Evolutionary conservation across 345 rosid genomes (phyloP).

Genomic region (Heritiera fomes): DNA sequence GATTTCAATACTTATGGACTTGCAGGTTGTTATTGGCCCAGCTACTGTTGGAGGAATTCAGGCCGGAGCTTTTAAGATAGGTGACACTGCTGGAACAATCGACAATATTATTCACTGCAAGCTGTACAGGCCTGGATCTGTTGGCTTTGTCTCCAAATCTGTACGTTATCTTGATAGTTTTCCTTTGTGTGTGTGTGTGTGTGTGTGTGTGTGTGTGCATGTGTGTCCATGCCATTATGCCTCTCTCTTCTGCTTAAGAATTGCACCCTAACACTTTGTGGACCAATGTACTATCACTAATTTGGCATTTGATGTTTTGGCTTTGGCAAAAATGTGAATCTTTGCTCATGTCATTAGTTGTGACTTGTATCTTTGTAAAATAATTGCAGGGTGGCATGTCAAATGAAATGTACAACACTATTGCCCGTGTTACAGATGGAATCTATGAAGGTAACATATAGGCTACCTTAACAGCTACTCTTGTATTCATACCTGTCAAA

Average conservation of each 20-base stretch:
- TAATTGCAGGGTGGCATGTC: conserved; percentile 93
- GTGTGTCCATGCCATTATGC: background rate
- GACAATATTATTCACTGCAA: conserved; percentile 91
- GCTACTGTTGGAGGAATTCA: conserved; percentile 99
- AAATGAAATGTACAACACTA: conserved; percentile 86
- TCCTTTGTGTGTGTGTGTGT: background rate
- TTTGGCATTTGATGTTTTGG: conserved; percentile 8
- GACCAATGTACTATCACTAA: background rate
- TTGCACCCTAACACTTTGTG: background rate
- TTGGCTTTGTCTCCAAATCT: conserved; percentile 98
- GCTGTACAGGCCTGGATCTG: conserved; percentile 95
- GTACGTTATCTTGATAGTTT: conserved; percentile 46
- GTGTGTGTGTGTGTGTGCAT: too few species aligned
- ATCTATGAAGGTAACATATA: conserved; percentile 73
- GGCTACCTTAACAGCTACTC: conserved; percentile 5
- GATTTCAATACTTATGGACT: conserved; percentile 25
- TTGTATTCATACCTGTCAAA: background rate
- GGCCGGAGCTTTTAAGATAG: conserved; percentile 98
- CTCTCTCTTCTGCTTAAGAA: conserved; percentile 10
- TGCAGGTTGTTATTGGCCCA: conserved; percentile 96
- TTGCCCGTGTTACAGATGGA: conserved; percentile 96
- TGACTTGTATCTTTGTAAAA: conserved; percentile 16
- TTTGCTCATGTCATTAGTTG: background rate
- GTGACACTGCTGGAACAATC: conserved; percentile 98
- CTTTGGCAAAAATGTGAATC: conserved; percentile 13